Percentiles rank a stretch among this genome's conserved stretches.
These are phyloP conservation scores for Fusarium oxysporum DNA, from an alignment of 2,329 filamentous ascomycete genomes.

Conservation along the genomic window DNA sequence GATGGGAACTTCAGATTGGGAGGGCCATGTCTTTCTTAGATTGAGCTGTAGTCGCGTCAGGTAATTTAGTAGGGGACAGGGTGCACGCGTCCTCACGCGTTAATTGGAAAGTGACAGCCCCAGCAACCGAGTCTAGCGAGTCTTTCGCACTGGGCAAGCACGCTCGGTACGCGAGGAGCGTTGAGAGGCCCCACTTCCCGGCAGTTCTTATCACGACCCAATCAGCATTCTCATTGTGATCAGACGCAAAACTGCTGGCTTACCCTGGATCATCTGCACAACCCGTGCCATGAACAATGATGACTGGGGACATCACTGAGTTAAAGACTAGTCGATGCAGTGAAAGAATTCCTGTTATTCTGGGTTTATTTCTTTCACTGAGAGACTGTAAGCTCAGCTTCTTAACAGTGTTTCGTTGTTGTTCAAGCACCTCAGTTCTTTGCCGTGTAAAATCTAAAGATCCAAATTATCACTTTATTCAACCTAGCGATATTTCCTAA, in stretches of 20 bases:
- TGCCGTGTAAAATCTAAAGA: too few species aligned
- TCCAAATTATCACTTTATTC: too few species aligned
- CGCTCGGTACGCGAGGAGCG: neutral
- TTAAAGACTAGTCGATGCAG: accelerated
- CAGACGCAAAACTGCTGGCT: accelerated
- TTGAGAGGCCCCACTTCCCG: neutral
- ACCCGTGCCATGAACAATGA: neutral
- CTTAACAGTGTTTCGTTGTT: accelerated
- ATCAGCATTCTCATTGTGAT: neutral
- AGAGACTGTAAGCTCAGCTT: accelerated
- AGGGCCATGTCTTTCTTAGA: constrained; percentile 1
- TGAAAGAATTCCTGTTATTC: neutral
- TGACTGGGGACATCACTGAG: accelerated
- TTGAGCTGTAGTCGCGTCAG: constrained; percentile 32
- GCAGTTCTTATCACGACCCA: constrained; percentile 5
- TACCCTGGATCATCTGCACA: neutral
- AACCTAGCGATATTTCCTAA: too few species aligned
- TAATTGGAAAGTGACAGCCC: constrained; percentile 34
- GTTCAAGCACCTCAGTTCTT: neutral
- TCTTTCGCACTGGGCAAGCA: constrained; percentile 6
- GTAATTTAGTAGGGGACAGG: constrained; percentile 6
- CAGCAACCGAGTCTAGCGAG: constrained; percentile 12
- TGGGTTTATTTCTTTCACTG: neutral
- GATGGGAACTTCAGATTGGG: constrained; percentile 5
- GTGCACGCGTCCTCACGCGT: constrained; percentile 44